Evolutionary conservation across 83 land plant genomes (phyloP).

Genomic region (Thuja plicata): DNA sequence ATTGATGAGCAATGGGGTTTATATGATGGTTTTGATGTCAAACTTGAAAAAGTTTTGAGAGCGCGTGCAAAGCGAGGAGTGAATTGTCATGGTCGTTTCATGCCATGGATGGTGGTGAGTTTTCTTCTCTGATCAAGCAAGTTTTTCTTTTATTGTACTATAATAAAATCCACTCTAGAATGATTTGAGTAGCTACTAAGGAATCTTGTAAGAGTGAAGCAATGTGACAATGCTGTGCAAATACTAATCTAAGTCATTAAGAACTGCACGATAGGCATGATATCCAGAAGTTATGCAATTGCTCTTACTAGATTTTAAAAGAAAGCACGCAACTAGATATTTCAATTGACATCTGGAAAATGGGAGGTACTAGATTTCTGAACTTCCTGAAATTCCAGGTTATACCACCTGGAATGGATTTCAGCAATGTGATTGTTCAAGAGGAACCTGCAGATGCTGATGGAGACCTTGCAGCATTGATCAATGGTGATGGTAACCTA

Average conservation of each 20-base stretch:
- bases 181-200: not conserved
- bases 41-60: constrained; percentile 77
- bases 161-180: not conserved
- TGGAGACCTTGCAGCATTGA: constrained; percentile 57
- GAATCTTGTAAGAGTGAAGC: not conserved
- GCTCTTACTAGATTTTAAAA: not conserved
- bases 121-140: not conserved
- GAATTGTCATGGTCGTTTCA: constrained; percentile 91
- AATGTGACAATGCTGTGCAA: not conserved
- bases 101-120: constrained; percentile 99
- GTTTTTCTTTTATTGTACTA: too few relatives aligned
- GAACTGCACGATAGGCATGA: not conserved
- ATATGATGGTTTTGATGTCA: constrained; percentile 98
- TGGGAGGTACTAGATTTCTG: not conserved
- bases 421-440: constrained; percentile 72
- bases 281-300: not conserved
- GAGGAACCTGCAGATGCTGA: constrained; percentile 56
- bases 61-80: constrained; percentile 77
- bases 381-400: constrained; percentile 47
- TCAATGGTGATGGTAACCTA: constrained; percentile 35
- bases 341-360: not conserved
- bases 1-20: constrained; percentile 89
- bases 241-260: not conserved
- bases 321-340: not conserved
- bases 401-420: constrained; percentile 97